These are phyloP conservation scores for Blastocystis sp. DNA, from an alignment of 352 stramenopile genomes.

Conservation along the genomic window DNA sequence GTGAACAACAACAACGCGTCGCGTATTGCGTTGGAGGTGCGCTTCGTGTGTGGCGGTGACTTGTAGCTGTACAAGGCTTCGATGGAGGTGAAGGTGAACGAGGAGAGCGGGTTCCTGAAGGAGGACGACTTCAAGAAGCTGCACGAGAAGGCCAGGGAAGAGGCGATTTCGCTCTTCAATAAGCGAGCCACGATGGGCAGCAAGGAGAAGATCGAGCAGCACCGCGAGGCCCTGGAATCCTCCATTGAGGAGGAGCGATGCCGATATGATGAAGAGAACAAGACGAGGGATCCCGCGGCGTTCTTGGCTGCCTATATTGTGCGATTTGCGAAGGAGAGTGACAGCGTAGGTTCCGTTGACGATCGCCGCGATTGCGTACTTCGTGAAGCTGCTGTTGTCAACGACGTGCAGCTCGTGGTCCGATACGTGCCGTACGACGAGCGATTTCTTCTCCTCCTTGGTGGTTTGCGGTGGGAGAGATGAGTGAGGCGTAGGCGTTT, in stretches of 20 bases:
- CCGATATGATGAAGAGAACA: constrained; percentile 43
- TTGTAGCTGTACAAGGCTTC: constrained; percentile 34
- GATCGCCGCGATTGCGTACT: constrained; percentile 18
- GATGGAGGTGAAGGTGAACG: constrained; percentile 33
- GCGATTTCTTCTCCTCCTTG: constrained; percentile 37
- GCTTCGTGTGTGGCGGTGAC: neutral
- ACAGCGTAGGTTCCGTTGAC: neutral
- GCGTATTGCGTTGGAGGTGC: constrained; percentile 15
- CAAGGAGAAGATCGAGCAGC: constrained; percentile 45
- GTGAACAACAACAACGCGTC: constrained; percentile 94
- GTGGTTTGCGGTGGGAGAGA: neutral
- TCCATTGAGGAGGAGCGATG: constrained; percentile 1
- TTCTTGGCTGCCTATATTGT: constrained; percentile 27
- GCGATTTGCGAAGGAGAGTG: neutral
- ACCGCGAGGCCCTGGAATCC: neutral
- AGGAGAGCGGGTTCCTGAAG: constrained; percentile 34
- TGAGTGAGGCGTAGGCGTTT: neutral
- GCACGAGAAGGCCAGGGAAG: neutral
- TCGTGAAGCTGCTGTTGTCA: neutral
- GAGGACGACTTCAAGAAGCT: constrained; percentile 36
- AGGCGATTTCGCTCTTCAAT: constrained; percentile 1
- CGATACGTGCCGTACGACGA: constrained; percentile 17
- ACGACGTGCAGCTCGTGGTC: constrained; percentile 32
- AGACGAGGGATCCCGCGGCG: constrained; percentile 7
- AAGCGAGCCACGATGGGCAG: constrained; percentile 34